Evolutionary conservation across 257 asterid genomes (phyloP).

Genomic region (Osmanthus fragrans): DNA sequence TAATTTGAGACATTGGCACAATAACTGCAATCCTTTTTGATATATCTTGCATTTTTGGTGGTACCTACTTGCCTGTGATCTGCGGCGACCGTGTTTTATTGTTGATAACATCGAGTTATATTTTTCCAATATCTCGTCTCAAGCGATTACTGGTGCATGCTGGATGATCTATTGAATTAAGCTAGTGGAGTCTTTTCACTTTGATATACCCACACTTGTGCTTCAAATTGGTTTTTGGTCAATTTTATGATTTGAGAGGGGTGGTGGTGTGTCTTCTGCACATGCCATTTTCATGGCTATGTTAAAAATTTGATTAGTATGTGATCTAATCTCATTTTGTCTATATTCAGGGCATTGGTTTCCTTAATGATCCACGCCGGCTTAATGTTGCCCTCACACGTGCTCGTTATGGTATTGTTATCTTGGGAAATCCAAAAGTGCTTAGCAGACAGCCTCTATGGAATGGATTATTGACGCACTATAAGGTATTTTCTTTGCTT

Average conservation of each 20-base stretch:
- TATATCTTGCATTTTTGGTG: background rate
- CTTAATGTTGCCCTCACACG: constrained; percentile 99
- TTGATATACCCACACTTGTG: background rate
- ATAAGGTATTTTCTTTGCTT: constrained; percentile 60
- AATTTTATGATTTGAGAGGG: background rate
- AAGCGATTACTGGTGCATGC: background rate
- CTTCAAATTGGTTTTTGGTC: background rate
- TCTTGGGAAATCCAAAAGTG: constrained; percentile 97
- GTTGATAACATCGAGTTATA: background rate
- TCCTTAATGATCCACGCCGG: constrained; percentile 97
- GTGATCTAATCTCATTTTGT: constrained; percentile 17
- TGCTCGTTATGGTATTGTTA: constrained; percentile 97
- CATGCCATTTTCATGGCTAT: background rate
- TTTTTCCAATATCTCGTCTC: background rate
- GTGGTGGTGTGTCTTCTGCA: background rate
- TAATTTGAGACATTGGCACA: background rate
- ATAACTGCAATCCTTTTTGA: background rate
- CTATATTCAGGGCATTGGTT: constrained; percentile 81
- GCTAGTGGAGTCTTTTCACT: background rate
- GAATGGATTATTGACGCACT: constrained; percentile 92
- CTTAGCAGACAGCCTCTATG: constrained; percentile 94
- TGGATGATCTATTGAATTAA: background rate
- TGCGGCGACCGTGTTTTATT: background rate
- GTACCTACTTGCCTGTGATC: background rate
- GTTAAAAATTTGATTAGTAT: background rate